These are phyloP conservation scores for Aspergillus brunneoviolaceus DNA, from an alignment of 2,329 filamentous ascomycete genomes.

Conservation along the genomic window DNA sequence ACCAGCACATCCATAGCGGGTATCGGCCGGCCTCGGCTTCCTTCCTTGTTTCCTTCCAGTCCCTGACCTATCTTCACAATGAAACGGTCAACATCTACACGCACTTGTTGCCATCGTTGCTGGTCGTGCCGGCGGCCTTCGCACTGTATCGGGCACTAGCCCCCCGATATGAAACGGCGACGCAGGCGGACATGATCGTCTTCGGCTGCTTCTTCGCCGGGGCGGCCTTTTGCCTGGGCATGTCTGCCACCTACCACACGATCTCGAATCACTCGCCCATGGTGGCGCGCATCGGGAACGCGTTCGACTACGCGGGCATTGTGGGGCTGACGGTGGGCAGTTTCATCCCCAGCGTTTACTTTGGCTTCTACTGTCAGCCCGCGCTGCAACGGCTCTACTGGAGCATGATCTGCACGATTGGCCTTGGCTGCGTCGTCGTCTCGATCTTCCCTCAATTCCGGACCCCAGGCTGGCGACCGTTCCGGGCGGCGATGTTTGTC, in stretches of 20 bases:
- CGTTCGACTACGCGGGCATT: slow-evolving; percentile 93
- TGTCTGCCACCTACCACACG: slow-evolving; percentile 83
- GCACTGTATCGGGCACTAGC: slow-evolving; percentile 59
- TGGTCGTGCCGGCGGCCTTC: slow-evolving; percentile 54
- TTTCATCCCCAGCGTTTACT: slow-evolving; percentile 85
- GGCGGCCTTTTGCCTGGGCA: slow-evolving; percentile 69
- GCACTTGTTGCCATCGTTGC: slow-evolving; percentile 66
- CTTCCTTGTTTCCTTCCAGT: slow-evolving; percentile 57
- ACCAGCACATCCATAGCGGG: slow-evolving; percentile 66
- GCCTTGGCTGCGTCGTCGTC: slow-evolving; percentile 71
- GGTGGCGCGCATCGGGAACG: slow-evolving; percentile 82
- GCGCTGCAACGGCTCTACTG: slow-evolving; percentile 69
- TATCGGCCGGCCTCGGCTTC: slow-evolving; percentile 66
- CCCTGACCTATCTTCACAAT: slow-evolving; percentile 65
- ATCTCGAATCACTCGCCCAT: slow-evolving; percentile 78
- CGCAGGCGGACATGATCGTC: slow-evolving; percentile 63
- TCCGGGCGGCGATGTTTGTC: slow-evolving; percentile 86
- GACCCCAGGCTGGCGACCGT: slow-evolving; percentile 77
- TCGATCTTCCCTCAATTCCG: slow-evolving; percentile 81
- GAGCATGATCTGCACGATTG: slow-evolving; percentile 74
- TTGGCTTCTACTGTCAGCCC: slow-evolving; percentile 74
- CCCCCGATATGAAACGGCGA: slow-evolving; percentile 66
- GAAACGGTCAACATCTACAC: slow-evolving; percentile 71
- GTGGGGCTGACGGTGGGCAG: slow-evolving; percentile 87
- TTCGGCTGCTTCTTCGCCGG: slow-evolving; percentile 79